These are phyloP conservation scores for Ophiostoma triangulosporum DNA, from an alignment of 2,329 filamentous ascomycete genomes.

Conservation along the genomic window DNA sequence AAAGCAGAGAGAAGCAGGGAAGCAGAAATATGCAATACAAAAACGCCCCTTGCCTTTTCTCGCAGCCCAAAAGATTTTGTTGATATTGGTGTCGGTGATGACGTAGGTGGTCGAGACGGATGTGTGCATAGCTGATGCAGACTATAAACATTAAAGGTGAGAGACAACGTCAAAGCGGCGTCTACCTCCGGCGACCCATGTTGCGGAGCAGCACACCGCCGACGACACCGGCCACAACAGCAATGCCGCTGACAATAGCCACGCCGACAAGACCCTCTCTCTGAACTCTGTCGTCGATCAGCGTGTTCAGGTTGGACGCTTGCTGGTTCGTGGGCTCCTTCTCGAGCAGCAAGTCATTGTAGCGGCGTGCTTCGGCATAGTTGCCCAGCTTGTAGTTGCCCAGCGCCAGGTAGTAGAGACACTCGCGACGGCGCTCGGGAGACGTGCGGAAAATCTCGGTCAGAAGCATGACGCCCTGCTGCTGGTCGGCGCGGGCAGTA, in stretches of 20 bases:
- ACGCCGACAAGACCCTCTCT: conserved; percentile 90
- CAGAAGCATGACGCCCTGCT: conserved; percentile 84
- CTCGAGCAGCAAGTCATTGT: conserved; percentile 85
- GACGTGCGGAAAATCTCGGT: conserved; percentile 93
- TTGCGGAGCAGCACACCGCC: conserved; percentile 77
- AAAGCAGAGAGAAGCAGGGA: neutral
- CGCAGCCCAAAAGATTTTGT: neutral
- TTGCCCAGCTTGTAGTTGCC: conserved; percentile 98
- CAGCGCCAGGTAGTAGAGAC: conserved; percentile 92
- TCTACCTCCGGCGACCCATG: conserved; percentile 45
- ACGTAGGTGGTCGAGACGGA: neutral
- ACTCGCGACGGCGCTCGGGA: conserved; percentile 88
- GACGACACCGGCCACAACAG: conserved; percentile 84
- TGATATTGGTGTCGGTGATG: neutral
- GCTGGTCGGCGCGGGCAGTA: conserved; percentile 67
- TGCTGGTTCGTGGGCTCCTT: conserved; percentile 88
- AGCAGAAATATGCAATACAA: conserved; percentile 1
- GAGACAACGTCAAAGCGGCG: neutral
- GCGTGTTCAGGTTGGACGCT: conserved; percentile 66
- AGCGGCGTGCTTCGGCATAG: conserved; percentile 85
- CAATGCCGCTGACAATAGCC: conserved; percentile 85
- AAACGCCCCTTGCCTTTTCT: neutral
- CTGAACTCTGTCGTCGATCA: conserved; percentile 94
- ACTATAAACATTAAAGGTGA: neutral
- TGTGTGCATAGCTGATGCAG: neutral